Base-by-base conservation (phyloP, 1,284 basidiomycete genomes). In the Kalmanozyma brasiliensis region DNA sequence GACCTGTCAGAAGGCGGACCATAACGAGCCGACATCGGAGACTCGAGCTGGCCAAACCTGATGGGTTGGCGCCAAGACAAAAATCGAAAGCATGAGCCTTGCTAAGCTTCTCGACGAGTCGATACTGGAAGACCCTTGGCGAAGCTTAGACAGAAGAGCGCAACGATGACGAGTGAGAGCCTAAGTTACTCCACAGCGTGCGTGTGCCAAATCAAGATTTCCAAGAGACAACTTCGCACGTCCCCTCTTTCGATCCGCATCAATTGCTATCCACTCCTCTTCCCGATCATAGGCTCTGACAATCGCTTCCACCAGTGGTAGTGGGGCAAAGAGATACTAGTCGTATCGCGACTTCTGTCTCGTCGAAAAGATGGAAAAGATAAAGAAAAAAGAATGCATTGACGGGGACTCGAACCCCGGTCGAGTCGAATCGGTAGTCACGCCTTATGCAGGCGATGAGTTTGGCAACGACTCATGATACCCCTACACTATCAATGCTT, bases 331-430 rank as follows among this genome's bases (percentile, higher is more conserved):
- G n/a, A n/a, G n/a, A n/a, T n/a, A n/a, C n/a, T n/a, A n/a, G n/a
- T n/a, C n/a, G n/a, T n/a, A n/a, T n/a, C n/a, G n/a, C n/a, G n/a
- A n/a, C n/a, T n/a, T n/a, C n/a, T n/a, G n/a, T n/a, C n/a, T n/a
- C 17, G 29, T 10, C 24, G 34, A n/a, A 37, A 47, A 16, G 32
- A 17, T 13, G 29, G 14, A 30, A 47, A 24, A 32, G 33, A 33
- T n/a, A 37, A 41, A 8, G n/a, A 56, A 53, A 60, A 51, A 60
- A 11, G 30, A 44, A 34, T 70, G 67, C 67, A 70, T 70, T 65
- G 67, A 70, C 67, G 67, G 67, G 67, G 67, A 70, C 61, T 70
- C 67, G 67, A 70, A 70, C 67, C 67, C 67, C 67, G 67, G 67
- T 70, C 67, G 62, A 67, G 68, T 61, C 68, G 68, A 65, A 65